Base-by-base conservation (phyloP, 2,329 filamentous ascomycete genomes). In the Hymenoscyphus salicellus region DNA sequence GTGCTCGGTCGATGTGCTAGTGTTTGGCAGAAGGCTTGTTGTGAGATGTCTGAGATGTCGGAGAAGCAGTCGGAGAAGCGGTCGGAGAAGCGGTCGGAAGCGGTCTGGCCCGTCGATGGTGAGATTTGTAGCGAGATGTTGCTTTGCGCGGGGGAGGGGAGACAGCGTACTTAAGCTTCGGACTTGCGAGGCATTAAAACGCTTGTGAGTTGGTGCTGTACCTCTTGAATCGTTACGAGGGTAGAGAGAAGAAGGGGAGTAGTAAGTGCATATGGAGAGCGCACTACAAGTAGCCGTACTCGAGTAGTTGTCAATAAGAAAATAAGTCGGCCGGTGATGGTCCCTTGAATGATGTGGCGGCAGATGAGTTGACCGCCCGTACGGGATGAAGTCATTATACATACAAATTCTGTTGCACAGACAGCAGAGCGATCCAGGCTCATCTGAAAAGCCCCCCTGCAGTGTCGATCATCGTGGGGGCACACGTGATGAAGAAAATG, bases 301-400 rank as follows among this genome's bases (percentile, higher is more conserved):
- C 46, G 23, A 23, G 20, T 26, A 23, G n/a, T 52, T 26, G 46
- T 11, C 8, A 23, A 52, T 52, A 26, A 23, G 20, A 23, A 20
- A 20, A 23, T 52, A 52, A 52, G 20, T 52, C 46, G 46, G 41
- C n/a, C 6, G 36, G 8, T 38, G 20, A 49, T 23, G n/a, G 7
- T 11, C 20, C 43, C n/a, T 43, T 46, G 20, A 49, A 49, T 49
- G 43, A 26, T 52, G 46, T 52, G 46, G 46, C 46, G 23, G 46
- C 26, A 23, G 46, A 20, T 26, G 20, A 52, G 20, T 52, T 26
- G 46, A 52, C 41, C 23, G 46, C 20, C 20, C n/a, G 20, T 23
- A 52, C 46, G 46, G 46, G 46, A 52, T 52, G 46, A 52, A 52
- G 46, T 52, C 46, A 52, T 52, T 52, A 23, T 52, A 26, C 46